Evolutionary conservation across 257 asterid genomes (phyloP), one percentile per base, ranked within the genome.

Genomic region (Jaltomata sinuosa): DNA sequence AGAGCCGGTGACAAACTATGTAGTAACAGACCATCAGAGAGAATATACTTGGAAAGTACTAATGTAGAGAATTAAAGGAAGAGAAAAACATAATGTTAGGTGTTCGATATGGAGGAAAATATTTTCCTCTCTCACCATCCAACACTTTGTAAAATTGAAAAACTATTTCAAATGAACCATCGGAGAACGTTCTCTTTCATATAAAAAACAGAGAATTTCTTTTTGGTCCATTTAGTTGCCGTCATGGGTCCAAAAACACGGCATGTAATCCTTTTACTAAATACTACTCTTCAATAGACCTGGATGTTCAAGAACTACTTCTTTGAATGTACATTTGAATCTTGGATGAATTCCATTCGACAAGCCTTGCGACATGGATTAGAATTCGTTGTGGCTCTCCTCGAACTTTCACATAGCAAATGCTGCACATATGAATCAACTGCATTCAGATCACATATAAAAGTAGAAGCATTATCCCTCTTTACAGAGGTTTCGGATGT

Each of bases 331-430:
- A n/a, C 42, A 34, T 49, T 11, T 52, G 32, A 47, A 89, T 80
- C 83, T 52, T 88, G 87, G 3, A 45, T 7, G 27, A 38, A 34
- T 21, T 27, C 64, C 61, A 67, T 82, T 36, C 10, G 88, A 67
- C 12, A 88, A 53, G 87, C 71, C 81, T 49, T 85, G 79, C 85
- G 91, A 81, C 47, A 91, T 88, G 7, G 59, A 78, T 27, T 21
- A 57, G 22, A 93, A 88, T n/a, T n/a, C n/a, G n/a, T n/a, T n/a
- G 89, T 3, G 97, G 91, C 11, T 90, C 90, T 8, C 97, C 97
- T 34, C 90, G 54, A 71, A 87, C 94, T 61, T 93, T 90, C 64
- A 94, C 94, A 81, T 91, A 87, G 81, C 91, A 84, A 84, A 96
- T 92, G 49, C 98, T 96, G 93, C 90, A 88, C 53, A 50, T 67